Conservation (phyloP, 176 grass and related monocot species). For the Rhynchospora tenuis region DNA sequence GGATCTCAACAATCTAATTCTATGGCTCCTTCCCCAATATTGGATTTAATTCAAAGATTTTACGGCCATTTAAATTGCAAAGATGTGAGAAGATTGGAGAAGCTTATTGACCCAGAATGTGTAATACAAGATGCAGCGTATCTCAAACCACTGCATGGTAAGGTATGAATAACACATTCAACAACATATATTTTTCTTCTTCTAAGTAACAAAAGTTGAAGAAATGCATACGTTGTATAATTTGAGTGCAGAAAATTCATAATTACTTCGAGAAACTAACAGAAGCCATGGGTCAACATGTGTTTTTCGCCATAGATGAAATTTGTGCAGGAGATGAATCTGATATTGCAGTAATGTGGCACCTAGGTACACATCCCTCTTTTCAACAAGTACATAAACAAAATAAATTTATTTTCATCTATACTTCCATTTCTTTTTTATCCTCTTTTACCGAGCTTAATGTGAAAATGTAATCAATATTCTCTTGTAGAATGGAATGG, state of each 20-base stretch:
- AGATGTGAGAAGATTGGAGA: slow-evolving; percentile 42
- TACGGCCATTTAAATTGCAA: slow-evolving; percentile 62
- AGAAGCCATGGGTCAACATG: slow-evolving; percentile 58
- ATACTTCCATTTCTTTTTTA: neutral
- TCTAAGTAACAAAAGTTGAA: neutral
- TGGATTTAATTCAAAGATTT: slow-evolving; percentile 42
- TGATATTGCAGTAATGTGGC: slow-evolving; percentile 56
- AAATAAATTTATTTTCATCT: neutral
- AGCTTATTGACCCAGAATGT: slow-evolving; percentile 49
- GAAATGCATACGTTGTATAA: neutral
- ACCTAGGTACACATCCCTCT: slow-evolving; percentile 58
- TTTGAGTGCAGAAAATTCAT: slow-evolving; percentile 36
- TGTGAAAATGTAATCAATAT: slow-evolving; percentile 15
- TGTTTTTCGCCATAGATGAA: slow-evolving; percentile 50
- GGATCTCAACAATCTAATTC: slow-evolving; percentile 9
- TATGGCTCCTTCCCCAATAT: slow-evolving; percentile 30
- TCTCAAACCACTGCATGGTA: slow-evolving; percentile 45
- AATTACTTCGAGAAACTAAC: slow-evolving; percentile 50
- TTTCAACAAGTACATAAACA: neutral
- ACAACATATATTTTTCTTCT: neutral
- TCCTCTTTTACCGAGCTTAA: slow-evolving; percentile 1
- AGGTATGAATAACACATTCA: slow-evolving; percentile 37
- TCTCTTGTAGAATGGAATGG: slow-evolving; percentile 72
- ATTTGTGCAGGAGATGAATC: slow-evolving; percentile 44
- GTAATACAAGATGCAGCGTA: slow-evolving; percentile 49